Evolutionary conservation across 805 yeast genomes (phyloP).

Genomic region (Ogataea methanolica): DNA sequence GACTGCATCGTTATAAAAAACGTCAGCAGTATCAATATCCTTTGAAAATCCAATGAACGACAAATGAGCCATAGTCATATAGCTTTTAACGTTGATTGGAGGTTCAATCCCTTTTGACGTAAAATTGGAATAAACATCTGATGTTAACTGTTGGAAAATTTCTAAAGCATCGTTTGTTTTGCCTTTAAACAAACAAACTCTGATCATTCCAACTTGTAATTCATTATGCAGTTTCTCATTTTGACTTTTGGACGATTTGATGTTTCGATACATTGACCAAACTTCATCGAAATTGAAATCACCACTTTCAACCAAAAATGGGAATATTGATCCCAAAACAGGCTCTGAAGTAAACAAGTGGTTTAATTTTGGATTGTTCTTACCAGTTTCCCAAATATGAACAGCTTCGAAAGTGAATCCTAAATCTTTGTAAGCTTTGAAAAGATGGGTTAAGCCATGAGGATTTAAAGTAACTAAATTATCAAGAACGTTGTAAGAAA

Average conservation of each 20-base stretch:
- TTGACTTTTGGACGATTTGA: slow-evolving; percentile 29
- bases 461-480: slow-evolving; percentile 41
- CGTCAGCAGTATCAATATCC: slow-evolving; percentile 65
- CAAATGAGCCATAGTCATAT: slow-evolving; percentile 69
- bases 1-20: slow-evolving; percentile 71
- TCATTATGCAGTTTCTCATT: slow-evolving; percentile 35
- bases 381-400: slow-evolving; percentile 65
- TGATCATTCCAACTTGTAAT: slow-evolving; percentile 66
- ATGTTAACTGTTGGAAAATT: slow-evolving; percentile 56
- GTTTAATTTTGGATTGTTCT: slow-evolving; percentile 37
- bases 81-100: slow-evolving; percentile 39
- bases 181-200: slow-evolving; percentile 62
- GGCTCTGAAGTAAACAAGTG: slow-evolving; percentile 53
- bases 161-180: slow-evolving; percentile 63
- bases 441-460: slow-evolving; percentile 52
- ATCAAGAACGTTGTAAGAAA: slow-evolving; percentile 45
- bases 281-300: slow-evolving; percentile 58
- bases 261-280: slow-evolving; percentile 45
- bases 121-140: slow-evolving; percentile 37
- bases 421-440: slow-evolving; percentile 57
- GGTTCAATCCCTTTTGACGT: slow-evolving; percentile 28
- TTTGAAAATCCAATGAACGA: slow-evolving; percentile 74
- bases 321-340: slow-evolving; percentile 65
- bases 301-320: slow-evolving; percentile 58
- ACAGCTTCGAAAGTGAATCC: slow-evolving; percentile 60